phyloP scores from a whole-genome alignment of 2,329 filamentous ascomycete species.

The Colletotrichum sp. region DNA sequence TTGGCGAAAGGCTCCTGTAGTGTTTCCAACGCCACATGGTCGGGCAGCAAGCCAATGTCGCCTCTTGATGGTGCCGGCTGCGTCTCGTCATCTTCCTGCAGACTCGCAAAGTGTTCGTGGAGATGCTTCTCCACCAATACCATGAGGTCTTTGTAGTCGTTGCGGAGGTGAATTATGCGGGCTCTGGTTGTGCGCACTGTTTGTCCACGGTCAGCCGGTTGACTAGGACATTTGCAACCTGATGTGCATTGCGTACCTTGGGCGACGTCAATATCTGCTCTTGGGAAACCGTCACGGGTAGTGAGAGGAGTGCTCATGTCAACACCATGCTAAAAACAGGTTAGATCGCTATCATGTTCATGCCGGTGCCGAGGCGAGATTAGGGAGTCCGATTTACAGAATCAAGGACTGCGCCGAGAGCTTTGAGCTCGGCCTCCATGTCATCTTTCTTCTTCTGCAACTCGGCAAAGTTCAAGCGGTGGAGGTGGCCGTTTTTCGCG shows the following conservation, averaged over 20 bases:
- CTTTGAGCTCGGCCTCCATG: slow-evolving; percentile 85
- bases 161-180: slow-evolving; percentile 86
- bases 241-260: slow-evolving; percentile 67
- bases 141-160: slow-evolving; percentile 95
- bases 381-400: slow-evolving; percentile 61
- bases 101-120: slow-evolving; percentile 86
- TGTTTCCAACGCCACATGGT: slow-evolving; percentile 32
- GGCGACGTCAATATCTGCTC: slow-evolving; percentile 92
- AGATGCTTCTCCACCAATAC: slow-evolving; percentile 79
- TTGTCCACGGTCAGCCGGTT: slow-evolving; percentile 6
- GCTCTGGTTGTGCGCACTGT: slow-evolving; percentile 91
- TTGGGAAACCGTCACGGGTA: slow-evolving; percentile 89
- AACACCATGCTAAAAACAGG: slow-evolving; percentile 76
- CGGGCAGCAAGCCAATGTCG: neutral
- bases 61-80: neutral
- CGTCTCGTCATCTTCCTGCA: slow-evolving; percentile 56
- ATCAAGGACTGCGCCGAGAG: slow-evolving; percentile 84
- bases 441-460: slow-evolving; percentile 85
- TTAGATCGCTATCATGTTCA: slow-evolving; percentile 1
- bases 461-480: slow-evolving; percentile 74
- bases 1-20: slow-evolving; percentile 75
- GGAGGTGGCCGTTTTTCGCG: slow-evolving; percentile 63
- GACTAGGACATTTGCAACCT: neutral
- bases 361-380: neutral
- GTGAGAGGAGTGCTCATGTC: slow-evolving; percentile 89